Evolutionary conservation across 129 eudicot genomes (phyloP).

Genomic region (Helichrysum umbraculigerum): DNA sequence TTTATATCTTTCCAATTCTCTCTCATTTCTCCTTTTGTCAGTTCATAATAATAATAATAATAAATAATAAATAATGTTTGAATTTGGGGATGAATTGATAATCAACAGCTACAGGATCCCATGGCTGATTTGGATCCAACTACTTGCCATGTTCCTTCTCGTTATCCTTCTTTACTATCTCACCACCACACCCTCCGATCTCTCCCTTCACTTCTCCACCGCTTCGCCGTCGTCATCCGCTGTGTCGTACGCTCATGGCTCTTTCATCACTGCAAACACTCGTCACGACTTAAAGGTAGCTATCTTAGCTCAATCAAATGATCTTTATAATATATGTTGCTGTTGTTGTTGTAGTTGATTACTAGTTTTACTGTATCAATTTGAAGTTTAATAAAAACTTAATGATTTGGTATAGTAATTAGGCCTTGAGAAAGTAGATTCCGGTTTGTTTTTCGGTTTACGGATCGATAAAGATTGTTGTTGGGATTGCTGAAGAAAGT

Average conservation of each 20-base stretch:
- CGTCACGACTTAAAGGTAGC: conserved; percentile 27
- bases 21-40: not conserved
- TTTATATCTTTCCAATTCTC: not conserved
- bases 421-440: conserved; percentile 10
- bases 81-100: conserved; percentile 68
- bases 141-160: conserved; percentile 64
- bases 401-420: not conserved
- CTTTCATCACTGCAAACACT: conserved; percentile 13
- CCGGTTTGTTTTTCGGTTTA: not conserved
- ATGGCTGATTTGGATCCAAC: conserved; percentile 91
- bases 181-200: conserved; percentile 43
- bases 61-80: conserved; percentile 50
- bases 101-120: conserved; percentile 69
- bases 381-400: not conserved
- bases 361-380: not conserved
- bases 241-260: conserved; percentile 12
- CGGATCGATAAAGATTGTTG: conserved; percentile 5
- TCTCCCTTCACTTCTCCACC: conserved; percentile 33
- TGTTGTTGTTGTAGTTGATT: not conserved
- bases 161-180: conserved; percentile 47
- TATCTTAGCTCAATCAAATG: not conserved
- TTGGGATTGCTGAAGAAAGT: conserved; percentile 1
- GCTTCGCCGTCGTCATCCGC: conserved; percentile 28
- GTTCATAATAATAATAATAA: not conserved
- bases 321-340: not conserved